These are phyloP conservation scores for Pythium phragmitis DNA, from an alignment of 352 stramenopile genomes.

Conservation along the genomic window DNA sequence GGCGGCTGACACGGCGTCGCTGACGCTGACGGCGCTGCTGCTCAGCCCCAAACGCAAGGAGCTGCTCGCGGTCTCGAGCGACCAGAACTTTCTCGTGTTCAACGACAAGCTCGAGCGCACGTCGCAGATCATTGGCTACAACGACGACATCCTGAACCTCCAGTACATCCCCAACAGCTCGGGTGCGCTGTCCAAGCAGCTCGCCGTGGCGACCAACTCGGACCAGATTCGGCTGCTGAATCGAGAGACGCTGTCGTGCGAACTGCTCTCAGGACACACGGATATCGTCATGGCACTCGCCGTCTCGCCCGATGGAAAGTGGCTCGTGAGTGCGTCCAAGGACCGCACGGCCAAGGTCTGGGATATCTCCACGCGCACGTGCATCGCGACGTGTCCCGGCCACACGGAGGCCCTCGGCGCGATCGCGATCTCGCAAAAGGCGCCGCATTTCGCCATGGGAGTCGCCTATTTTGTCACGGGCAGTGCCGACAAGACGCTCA, in stretches of 20 bases:
- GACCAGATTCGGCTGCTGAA: slow-evolving; percentile 95
- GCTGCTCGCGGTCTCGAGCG: slow-evolving; percentile 72
- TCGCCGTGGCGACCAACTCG: slow-evolving; percentile 97
- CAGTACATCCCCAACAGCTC: slow-evolving; percentile 89
- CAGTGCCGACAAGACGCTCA: slow-evolving; percentile 96
- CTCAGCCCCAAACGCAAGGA: slow-evolving; percentile 54
- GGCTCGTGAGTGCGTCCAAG: slow-evolving; percentile 94
- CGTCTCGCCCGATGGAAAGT: slow-evolving; percentile 84
- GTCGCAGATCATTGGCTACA: slow-evolving; percentile 90
- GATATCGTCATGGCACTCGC: slow-evolving; percentile 97
- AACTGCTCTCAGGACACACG: slow-evolving; percentile 95
- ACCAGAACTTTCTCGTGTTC: slow-evolving; percentile 89
- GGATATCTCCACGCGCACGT: slow-evolving; percentile 75
- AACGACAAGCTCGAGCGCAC: slow-evolving; percentile 63
- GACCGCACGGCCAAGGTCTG: slow-evolving; percentile 93
- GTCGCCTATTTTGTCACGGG: slow-evolving; percentile 95
- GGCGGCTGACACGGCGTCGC: slow-evolving; percentile 37
- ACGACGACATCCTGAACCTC: slow-evolving; percentile 98
- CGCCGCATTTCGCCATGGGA: slow-evolving; percentile 63
- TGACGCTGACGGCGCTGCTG: slow-evolving; percentile 58
- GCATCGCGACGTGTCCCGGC: slow-evolving; percentile 87
- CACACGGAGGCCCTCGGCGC: slow-evolving; percentile 95
- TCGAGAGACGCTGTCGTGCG: slow-evolving; percentile 89
- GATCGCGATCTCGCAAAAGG: slow-evolving; percentile 91
- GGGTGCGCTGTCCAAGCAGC: slow-evolving; percentile 48